Percentiles rank a stretch among this genome's conserved stretches.
These are phyloP conservation scores for Draba incana DNA, from an alignment of 345 rosid genomes.

Conservation along the genomic window DNA sequence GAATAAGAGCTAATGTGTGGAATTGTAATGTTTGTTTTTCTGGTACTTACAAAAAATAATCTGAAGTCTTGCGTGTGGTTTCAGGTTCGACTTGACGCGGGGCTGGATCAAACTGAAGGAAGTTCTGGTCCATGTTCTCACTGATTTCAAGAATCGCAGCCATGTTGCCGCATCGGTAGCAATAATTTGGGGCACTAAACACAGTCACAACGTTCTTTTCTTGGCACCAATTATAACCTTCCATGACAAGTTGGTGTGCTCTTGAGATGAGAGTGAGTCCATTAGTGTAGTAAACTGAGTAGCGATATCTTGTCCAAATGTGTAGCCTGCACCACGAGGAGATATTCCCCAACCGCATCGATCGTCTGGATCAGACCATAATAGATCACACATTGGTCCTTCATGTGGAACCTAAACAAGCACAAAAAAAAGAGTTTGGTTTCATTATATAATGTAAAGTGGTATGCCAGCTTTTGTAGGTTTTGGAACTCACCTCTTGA, in stretches of 20 bases:
- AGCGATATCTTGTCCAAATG: conserved; percentile 94
- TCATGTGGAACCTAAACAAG: conserved; percentile 83
- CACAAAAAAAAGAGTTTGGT: neutral
- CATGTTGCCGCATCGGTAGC: conserved; percentile 97
- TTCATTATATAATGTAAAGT: neutral
- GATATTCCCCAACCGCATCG: conserved; percentile 99
- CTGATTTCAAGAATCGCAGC: conserved; percentile 94
- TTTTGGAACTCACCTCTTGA: conserved; percentile 62
- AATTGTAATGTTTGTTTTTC: neutral
- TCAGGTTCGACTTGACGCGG: conserved; percentile 94
- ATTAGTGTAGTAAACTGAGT: conserved; percentile 77
- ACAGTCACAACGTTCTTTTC: conserved; percentile 94
- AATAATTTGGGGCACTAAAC: conserved; percentile 93
- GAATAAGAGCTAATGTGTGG: neutral
- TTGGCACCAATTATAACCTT: conserved; percentile 97
- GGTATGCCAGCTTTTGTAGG: neutral
- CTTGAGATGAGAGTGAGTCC: conserved; percentile 87
- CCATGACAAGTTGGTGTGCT: conserved; percentile 98
- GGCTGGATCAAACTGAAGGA: conserved; percentile 94
- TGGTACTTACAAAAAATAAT: conserved; percentile 85
- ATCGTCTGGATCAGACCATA: conserved; percentile 98
- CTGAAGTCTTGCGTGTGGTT: conserved; percentile 94
- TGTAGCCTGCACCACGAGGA: conserved; percentile 98
- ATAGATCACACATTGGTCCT: conserved; percentile 98
- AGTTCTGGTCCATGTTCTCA: conserved; percentile 94